Base-by-base conservation (phyloP, 148 eudicot species). In the Polygonum aviculare region DNA sequence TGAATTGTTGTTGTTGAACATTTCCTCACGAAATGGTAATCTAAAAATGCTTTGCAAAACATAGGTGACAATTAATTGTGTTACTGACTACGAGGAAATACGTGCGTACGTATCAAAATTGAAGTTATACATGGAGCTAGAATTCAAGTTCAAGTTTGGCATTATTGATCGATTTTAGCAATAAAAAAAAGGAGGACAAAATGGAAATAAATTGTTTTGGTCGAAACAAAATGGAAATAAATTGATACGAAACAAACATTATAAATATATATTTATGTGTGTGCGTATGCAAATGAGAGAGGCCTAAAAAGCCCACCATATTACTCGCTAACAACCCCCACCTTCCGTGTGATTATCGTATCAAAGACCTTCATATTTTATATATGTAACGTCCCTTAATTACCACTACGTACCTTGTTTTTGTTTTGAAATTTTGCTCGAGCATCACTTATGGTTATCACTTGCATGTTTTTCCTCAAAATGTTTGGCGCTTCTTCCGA, bases 271-370 rank as follows among this genome's bases (percentile, higher is more conserved):
- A 26, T 26, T 0, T 26, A 26, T 26, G 31, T 26, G 31, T 26
- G 31, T 26, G 31, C 31, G 31, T 26, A 26, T 26, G 71, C 71
- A 65, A 33, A 36, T 36, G 71, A 33, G 40, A 36, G 71, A 35
- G 35, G 71, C 41, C 71, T 60, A 60, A 36, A 60, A 65, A 65
- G 71, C 71, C 71, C 71, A 65, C 71, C 71, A 16, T 35, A 14
- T 67, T 67, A 19, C 15, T 67, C 72, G 72, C 72, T 38, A 67
- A 67, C 72, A 67, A 67, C 36, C 45, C 72, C 69, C 16, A 38
- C 44, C 16, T 62, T 26, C 3, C 39, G 12, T 9, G 21, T 19
- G 12, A 22, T 51, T 16, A 51, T 16, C 57, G 16, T 51, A 51
- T 15, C 57, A 51, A 5, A 51, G 16, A n/a, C 57, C 57, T 51